phyloP scores from a whole-genome alignment of 176 grass and related monocot species.

The Elymus sibiricus region DNA sequence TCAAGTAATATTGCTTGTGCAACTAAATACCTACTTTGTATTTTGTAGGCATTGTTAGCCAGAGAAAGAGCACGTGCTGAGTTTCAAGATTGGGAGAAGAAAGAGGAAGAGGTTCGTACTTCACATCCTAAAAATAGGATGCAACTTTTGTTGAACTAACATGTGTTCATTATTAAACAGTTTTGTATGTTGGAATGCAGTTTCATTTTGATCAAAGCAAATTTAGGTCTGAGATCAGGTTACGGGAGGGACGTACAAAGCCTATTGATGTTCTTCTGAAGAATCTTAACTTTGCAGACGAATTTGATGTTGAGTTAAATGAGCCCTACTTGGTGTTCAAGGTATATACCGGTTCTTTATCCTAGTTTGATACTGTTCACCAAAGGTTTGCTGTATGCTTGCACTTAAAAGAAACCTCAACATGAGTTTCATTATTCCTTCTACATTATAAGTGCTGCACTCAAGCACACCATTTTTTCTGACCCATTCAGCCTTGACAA shows the following conservation, averaged over 20 bases:
- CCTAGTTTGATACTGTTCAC: not conserved
- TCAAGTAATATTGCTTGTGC: not conserved
- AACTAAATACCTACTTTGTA: conserved; percentile 27
- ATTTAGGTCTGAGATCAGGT: conserved; percentile 89
- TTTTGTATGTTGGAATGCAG: conserved; percentile 41
- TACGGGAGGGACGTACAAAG: conserved; percentile 90
- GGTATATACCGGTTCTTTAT: conserved; percentile 36
- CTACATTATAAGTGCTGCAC: conserved; percentile 3
- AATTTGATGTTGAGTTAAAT: conserved; percentile 90
- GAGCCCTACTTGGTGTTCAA: conserved; percentile 98
- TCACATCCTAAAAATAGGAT: conserved; percentile 12
- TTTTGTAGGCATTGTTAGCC: conserved; percentile 70
- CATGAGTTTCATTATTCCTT: not conserved
- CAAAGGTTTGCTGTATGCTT: not conserved
- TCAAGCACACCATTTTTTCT: not conserved
- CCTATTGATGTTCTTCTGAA: conserved; percentile 96
- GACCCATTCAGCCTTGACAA: not conserved
- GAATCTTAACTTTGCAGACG: conserved; percentile 75
- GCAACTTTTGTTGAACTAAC: conserved; percentile 3
- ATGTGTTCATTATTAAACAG: conserved; percentile 19
- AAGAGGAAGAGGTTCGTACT: conserved; percentile 92
- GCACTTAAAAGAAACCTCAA: not conserved
- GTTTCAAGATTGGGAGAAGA: conserved; percentile 99
- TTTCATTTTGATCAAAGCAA: conserved; percentile 99
- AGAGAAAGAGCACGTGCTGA: conserved; percentile 91